Conservation (phyloP, 2,329 filamentous ascomycete species). For the Hypoxylon sp. region DNA sequence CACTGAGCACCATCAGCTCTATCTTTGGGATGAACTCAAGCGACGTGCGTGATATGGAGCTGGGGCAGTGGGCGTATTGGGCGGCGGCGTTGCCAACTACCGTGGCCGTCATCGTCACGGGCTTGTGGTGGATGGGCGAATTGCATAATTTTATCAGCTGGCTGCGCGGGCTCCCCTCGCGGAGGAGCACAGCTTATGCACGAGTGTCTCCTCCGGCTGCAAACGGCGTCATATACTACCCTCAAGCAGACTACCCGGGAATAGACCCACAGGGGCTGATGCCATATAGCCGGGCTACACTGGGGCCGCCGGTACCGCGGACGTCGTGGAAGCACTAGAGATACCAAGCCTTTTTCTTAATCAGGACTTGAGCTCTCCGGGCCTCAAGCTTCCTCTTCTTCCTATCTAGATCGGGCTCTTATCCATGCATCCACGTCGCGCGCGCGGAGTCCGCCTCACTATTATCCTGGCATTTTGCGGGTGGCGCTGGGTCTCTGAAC, state of each 20-base stretch:
- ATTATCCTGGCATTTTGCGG: conserved; percentile 18
- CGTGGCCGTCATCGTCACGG: conserved; percentile 48
- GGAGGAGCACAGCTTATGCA: conserved; percentile 33
- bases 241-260: conserved; percentile 27
- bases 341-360: neutral
- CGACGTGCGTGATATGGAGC: conserved; percentile 64
- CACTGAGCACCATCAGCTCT: conserved; percentile 53
- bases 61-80: conserved; percentile 64
- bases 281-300: conserved; percentile 37
- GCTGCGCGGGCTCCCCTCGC: conserved; percentile 26
- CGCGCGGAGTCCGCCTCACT: conserved; percentile 32
- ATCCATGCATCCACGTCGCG: conserved; percentile 37
- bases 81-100: conserved; percentile 62
- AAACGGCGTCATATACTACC: conserved; percentile 41
- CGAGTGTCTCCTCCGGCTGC: conserved; percentile 31
- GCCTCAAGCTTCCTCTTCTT: conserved; percentile 23
- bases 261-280: conserved; percentile 29
- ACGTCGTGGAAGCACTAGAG: conserved; percentile 24
- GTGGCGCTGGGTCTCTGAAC: conserved; percentile 23
- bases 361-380: conserved; percentile 8
- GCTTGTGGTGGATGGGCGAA: conserved; percentile 46
- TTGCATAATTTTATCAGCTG: conserved; percentile 40
- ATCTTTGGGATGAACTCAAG: conserved; percentile 66
- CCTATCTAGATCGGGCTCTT: conserved; percentile 37
- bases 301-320: conserved; percentile 37